Evolutionary conservation across 257 asterid genomes (phyloP).

Genomic region (Thymus mandschuricus): DNA sequence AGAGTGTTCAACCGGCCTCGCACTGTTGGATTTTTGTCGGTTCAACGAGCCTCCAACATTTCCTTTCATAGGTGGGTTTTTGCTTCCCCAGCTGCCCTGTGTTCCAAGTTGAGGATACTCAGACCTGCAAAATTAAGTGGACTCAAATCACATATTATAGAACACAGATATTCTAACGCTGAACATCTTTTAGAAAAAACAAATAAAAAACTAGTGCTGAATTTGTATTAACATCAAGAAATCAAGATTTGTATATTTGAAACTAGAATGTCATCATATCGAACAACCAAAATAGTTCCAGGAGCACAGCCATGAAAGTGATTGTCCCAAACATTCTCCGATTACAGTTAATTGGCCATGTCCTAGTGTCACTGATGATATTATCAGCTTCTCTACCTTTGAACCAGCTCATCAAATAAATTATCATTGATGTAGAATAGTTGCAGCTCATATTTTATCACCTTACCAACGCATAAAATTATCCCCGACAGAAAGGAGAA

Average conservation of each 20-base stretch:
- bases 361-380: not conserved
- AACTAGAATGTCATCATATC: not conserved
- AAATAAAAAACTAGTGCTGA: not conserved
- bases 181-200: not conserved
- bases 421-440: not conserved
- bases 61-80: slow-evolving; percentile 62
- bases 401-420: slow-evolving; percentile 7
- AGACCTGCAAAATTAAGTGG: slow-evolving; percentile 53
- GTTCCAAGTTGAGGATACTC: slow-evolving; percentile 76
- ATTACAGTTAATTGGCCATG: not conserved
- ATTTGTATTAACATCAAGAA: slow-evolving; percentile 7
- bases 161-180: not conserved
- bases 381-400: slow-evolving; percentile 3
- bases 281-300: slow-evolving; percentile 1
- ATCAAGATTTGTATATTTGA: not conserved
- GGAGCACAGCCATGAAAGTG: not conserved
- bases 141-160: slow-evolving; percentile 14
- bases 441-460: not conserved
- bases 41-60: slow-evolving; percentile 54
- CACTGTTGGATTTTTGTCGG: slow-evolving; percentile 58
- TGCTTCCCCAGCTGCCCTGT: slow-evolving; percentile 69
- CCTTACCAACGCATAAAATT: not conserved
- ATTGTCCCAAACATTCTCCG: not conserved
- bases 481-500: not conserved
- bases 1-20: slow-evolving; percentile 49